Evolutionary conservation across 768 basidiomycete species (phyloP).

Genomic region (Boletus vermiculosoides): DNA sequence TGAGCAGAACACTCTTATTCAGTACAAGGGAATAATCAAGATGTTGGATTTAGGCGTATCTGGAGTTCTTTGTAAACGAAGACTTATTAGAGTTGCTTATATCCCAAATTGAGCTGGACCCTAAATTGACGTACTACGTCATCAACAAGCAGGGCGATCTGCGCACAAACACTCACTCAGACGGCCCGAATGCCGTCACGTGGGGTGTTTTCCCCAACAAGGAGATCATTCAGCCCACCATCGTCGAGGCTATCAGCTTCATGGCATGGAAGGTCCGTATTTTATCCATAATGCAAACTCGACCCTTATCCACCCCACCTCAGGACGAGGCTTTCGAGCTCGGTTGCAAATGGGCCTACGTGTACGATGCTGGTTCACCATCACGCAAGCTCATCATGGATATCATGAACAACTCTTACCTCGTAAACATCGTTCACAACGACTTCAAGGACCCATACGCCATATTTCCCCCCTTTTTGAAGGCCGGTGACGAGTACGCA

Average conservation of each 20-base stretch:
- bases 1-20: conserved; percentile 26
- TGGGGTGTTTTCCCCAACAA: conserved; percentile 99
- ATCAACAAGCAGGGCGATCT: conserved; percentile 96
- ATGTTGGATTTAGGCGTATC: conserved; percentile 67
- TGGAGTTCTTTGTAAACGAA: conserved; percentile 91
- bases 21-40: background rate
- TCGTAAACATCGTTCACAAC: conserved; percentile 97
- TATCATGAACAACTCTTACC: conserved; percentile 77
- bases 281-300: background rate
- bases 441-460: conserved; percentile 83
- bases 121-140: conserved; percentile 92
- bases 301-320: conserved; percentile 9
- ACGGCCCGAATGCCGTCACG: conserved; percentile 97
- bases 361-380: conserved; percentile 76
- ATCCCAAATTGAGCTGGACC: conserved; percentile 80
- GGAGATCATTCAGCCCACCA: conserved; percentile 93
- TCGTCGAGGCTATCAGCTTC: conserved; percentile 96
- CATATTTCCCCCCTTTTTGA: conserved; percentile 86
- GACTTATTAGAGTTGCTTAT: conserved; percentile 70
- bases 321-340: conserved; percentile 95
- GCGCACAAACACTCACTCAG: conserved; percentile 90
- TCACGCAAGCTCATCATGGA: conserved; percentile 73
- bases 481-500: conserved; percentile 64
- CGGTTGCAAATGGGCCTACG: conserved; percentile 84
- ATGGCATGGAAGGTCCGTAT: conserved; percentile 91